A percentile compares a stretch with the other conserved stretches of the same genome.
phyloP scores from a whole-genome alignment of 2,329 filamentous ascomycete species.

The Aureobasidium musti region DNA sequence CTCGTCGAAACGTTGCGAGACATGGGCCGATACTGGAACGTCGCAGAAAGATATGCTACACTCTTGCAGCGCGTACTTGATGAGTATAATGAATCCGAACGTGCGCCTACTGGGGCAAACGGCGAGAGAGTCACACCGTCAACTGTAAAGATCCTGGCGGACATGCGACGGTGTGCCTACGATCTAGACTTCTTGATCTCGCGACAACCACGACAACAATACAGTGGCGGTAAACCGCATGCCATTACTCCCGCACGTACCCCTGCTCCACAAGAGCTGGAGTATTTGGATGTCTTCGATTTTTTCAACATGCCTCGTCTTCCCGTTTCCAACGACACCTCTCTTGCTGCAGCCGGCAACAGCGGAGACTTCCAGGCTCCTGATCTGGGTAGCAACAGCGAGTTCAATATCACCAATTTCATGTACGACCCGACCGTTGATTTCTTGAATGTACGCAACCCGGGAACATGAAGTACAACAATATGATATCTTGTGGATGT shows the following conservation, averaged over 20 bases:
- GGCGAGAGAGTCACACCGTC: conserved; percentile 76
- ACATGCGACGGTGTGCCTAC: conserved; percentile 88
- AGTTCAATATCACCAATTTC: conserved; percentile 77
- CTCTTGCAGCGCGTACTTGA: conserved; percentile 81
- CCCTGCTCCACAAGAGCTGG: conserved; percentile 77
- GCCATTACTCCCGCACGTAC: conserved; percentile 41
- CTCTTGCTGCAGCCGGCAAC: conserved; percentile 34
- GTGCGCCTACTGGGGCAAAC: conserved; percentile 55
- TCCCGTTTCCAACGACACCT: conserved; percentile 45
- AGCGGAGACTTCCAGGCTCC: conserved; percentile 32
- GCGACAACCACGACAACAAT: conserved; percentile 65
- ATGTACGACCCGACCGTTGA: conserved; percentile 73
- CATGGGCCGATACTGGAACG: conserved; percentile 82
- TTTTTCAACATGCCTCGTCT: conserved; percentile 90
- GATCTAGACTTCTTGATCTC: conserved; percentile 89
- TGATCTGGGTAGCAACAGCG: conserved; percentile 48
- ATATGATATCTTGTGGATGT: not conserved
- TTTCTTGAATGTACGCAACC: conserved; percentile 58
- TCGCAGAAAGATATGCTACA: conserved; percentile 77
- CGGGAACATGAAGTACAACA: not conserved
- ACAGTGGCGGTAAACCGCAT: conserved; percentile 32
- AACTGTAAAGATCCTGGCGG: conserved; percentile 81
- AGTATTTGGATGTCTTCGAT: conserved; percentile 90
- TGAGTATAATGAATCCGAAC: conserved; percentile 78
- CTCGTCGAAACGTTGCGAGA: conserved; percentile 80